phyloP scores from a whole-genome alignment of 306 rosid genomes.

The Quercus alba region DNA sequence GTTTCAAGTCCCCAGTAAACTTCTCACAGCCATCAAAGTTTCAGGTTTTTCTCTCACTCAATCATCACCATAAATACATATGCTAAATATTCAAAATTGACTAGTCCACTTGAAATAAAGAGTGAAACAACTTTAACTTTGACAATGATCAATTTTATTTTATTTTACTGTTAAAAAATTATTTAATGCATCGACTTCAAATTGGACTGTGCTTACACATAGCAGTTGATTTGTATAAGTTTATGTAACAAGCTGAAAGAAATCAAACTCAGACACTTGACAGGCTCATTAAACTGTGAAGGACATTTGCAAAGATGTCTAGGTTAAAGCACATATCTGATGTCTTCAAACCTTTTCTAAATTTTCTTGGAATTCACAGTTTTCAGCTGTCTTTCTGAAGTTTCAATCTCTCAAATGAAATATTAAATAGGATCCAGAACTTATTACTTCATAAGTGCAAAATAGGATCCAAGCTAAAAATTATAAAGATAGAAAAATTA shows the following conservation, averaged over 20 bases:
- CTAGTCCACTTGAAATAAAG: not conserved
- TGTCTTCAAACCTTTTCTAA: not conserved
- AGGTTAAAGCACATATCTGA: not conserved
- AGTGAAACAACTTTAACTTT: not conserved
- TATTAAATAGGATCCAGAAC: not conserved
- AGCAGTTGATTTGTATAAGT: not conserved
- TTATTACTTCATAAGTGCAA: slow-evolving; percentile 3
- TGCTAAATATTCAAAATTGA: not conserved
- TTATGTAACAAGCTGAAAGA: not conserved
- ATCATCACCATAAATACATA: not conserved
- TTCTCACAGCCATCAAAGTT: too few species aligned
- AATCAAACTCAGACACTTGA: not conserved
- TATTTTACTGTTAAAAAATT: not conserved
- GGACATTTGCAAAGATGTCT: not conserved
- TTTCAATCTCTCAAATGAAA: not conserved
- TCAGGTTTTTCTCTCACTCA: not conserved
- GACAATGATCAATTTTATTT: not conserved
- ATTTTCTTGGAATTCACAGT: not conserved
- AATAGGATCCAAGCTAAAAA: not conserved
- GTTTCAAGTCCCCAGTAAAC: too few species aligned
- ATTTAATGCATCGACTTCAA: not conserved
- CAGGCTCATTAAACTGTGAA: not conserved
- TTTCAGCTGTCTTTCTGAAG: not conserved
- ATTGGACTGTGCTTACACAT: not conserved
- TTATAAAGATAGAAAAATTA: not conserved